Evolutionary conservation across 2,329 filamentous ascomycete genomes (phyloP), one percentile per base, ranked within the genome.

Genomic region (Alternaria solani): DNA sequence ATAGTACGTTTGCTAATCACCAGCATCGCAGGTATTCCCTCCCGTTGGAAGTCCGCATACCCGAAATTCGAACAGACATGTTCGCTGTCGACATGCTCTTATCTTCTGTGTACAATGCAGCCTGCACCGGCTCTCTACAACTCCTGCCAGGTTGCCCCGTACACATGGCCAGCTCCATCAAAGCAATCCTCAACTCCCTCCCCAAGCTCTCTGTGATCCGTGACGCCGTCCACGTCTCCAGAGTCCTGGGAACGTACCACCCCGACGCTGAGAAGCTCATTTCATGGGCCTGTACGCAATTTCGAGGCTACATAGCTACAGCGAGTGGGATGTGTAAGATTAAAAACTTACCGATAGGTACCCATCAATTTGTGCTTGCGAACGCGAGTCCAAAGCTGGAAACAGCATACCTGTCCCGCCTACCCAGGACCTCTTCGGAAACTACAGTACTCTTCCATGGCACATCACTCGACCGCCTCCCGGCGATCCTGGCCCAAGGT

Each of bases 281-380:
- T 11, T 68, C 70, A 16, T 77, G 74, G 75, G 69, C 69, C 1
- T 72, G 71, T 42, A 66, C 69, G 0, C 70, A 68, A 38, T 72
- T 72, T 59, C 64, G 72, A 23, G 75, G 75, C 36, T 75, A 69
- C 46, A 51, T 78, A 14, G 61, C 70, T 2, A 69, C 70, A 7
- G 72, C 75, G 18, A 65, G 61, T 2, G 71, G 72, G 1, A 48
- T 65, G 2, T 63, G 69, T 44, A 68, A 65, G 25, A 71, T 78
- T 14, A 75, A 74, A 3, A 68, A 67, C 5, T 51, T 78, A 20
- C 67, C 73, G 0, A 42, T 48, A 5, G 71, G 73, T 11, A 69
- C 70, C 1, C 73, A 74, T 53, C 75, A 78, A 56, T 78, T 77
- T 47, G 51, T 78, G 8, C 66, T 78, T 2, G 69, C 73, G 4